Evolutionary conservation across 768 basidiomycete genomes (phyloP).

Genomic region (Boletus tomentosulus): DNA sequence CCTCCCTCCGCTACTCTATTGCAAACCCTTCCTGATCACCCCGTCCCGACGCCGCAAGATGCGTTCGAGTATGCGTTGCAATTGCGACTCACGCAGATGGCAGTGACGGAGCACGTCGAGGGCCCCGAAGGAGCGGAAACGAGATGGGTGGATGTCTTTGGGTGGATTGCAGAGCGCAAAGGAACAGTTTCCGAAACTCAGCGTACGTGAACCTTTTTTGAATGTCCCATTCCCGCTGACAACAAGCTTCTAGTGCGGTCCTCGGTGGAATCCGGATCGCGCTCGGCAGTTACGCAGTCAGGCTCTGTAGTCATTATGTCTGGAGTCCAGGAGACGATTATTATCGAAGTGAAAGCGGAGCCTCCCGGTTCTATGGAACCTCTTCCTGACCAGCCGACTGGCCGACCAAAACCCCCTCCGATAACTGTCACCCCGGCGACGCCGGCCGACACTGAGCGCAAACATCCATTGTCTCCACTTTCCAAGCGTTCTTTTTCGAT

Average conservation of each 20-base stretch:
- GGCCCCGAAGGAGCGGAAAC: conserved; percentile 80
- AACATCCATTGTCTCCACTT: conserved; percentile 16
- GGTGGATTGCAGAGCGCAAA: conserved; percentile 73
- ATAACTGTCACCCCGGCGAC: conserved; percentile 66
- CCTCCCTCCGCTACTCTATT: conserved; percentile 44
- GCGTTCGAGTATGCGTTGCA: conserved; percentile 77
- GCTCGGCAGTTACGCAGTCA: conserved; percentile 22
- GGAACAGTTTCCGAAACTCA: conserved; percentile 29
- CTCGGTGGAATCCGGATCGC: conserved; percentile 27
- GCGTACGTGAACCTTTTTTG: conserved; percentile 13
- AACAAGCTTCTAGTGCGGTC: conserved; percentile 23
- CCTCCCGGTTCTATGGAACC: conserved; percentile 5
- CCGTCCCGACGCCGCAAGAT: conserved; percentile 49
- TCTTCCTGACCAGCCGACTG: background rate
- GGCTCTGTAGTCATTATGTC: conserved; percentile 11
- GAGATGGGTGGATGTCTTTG: conserved; percentile 81
- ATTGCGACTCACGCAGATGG: conserved; percentile 80
- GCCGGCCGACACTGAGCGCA: conserved; percentile 35
- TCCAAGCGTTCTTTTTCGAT: conserved; percentile 28
- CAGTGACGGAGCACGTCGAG: conserved; percentile 75
- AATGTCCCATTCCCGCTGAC: background rate
- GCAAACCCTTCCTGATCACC: conserved; percentile 43
- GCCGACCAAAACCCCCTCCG: conserved; percentile 21
- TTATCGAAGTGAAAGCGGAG: conserved; percentile 8
- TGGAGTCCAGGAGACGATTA: conserved; percentile 8